These are phyloP conservation scores for Aciculoconidium aculeatum DNA, from an alignment of 805 yeast genomes.

Conservation along the genomic window DNA sequence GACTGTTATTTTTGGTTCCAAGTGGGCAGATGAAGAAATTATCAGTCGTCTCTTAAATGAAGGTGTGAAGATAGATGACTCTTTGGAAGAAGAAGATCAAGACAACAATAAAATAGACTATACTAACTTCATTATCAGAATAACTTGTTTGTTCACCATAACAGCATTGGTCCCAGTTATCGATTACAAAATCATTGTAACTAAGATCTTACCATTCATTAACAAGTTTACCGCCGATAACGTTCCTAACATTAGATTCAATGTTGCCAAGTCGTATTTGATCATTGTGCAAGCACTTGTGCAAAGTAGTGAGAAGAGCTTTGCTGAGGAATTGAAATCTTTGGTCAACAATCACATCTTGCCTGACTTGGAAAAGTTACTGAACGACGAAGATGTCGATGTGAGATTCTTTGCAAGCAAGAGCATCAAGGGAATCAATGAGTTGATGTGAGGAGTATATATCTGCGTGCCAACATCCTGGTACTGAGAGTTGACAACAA, in stretches of 20 bases:
- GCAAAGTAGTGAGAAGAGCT: conserved; percentile 7
- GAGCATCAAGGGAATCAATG: conserved; percentile 39
- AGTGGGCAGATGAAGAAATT: conserved; percentile 87
- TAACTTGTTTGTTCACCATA: conserved; percentile 84
- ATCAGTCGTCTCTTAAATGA: conserved; percentile 61
- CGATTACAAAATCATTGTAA: conserved; percentile 46
- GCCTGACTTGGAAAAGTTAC: conserved; percentile 60
- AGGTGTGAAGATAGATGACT: conserved; percentile 12
- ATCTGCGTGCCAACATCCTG: too few species aligned
- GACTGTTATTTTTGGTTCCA: conserved; percentile 83
- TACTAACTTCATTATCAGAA: conserved; percentile 81
- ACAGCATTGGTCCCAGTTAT: conserved; percentile 78
- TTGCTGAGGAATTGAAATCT: conserved; percentile 17
- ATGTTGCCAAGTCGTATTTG: conserved; percentile 81
- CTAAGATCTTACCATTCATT: conserved; percentile 74
- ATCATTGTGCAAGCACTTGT: conserved; percentile 50
- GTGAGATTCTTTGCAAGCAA: conserved; percentile 80
- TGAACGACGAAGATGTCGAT: conserved; percentile 76
- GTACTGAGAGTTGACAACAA: too few species aligned
- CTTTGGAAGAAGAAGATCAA: conserved; percentile 15
- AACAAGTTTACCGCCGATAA: conserved; percentile 66
- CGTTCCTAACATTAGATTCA: conserved; percentile 94
- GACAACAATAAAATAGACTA: conserved; percentile 36
- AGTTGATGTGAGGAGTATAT: conserved; percentile 8
- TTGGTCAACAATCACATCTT: conserved; percentile 42